Conservation (phyloP, 2,329 filamentous ascomycete genomes). For the Fusarium aywerte region DNA sequence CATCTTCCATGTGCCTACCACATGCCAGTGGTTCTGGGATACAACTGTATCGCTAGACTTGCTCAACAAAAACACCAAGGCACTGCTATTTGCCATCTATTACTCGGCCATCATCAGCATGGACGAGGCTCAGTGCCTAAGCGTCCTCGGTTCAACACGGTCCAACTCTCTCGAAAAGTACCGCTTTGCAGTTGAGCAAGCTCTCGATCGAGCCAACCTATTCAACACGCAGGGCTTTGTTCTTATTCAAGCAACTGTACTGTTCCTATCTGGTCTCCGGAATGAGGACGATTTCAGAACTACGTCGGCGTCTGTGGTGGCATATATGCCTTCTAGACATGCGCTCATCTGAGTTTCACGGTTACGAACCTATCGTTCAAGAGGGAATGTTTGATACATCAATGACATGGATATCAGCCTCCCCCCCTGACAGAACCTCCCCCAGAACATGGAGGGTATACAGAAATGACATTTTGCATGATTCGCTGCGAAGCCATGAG, state of each 20-base stretch:
- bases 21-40: neutral
- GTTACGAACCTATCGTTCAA: neutral
- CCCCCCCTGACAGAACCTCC: neutral
- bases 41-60: neutral
- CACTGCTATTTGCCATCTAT: neutral
- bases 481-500: neutral
- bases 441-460: neutral
- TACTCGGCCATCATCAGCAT: neutral
- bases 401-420: neutral
- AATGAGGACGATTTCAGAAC: neutral
- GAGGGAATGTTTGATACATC: neutral
- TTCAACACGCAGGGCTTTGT: neutral
- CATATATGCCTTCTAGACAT: slow-evolving; percentile 1
- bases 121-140: neutral
- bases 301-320: neutral
- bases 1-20: neutral
- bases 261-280: neutral
- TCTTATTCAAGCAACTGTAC: neutral
- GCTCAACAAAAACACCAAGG: neutral
- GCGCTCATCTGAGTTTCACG: neutral
- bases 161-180: neutral
- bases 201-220: neutral
- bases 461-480: neutral
- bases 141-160: neutral
- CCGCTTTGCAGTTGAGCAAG: slow-evolving; percentile 3